These are phyloP conservation scores for Citrullus amarus DNA, from an alignment of 306 rosid species.

Conservation along the genomic window DNA sequence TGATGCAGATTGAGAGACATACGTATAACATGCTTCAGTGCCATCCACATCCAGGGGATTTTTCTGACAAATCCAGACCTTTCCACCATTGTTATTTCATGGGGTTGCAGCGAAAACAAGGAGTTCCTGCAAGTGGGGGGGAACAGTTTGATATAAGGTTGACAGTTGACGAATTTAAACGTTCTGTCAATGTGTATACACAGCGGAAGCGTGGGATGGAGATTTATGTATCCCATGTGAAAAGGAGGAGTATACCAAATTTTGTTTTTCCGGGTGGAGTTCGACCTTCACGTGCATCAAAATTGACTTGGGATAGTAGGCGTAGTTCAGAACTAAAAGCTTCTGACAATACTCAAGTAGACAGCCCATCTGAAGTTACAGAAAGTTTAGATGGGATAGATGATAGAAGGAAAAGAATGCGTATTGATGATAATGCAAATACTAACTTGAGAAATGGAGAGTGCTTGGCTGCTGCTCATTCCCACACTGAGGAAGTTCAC, in stretches of 20 bases:
- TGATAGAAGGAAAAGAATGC: constrained; percentile 53
- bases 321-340: constrained; percentile 44
- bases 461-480: constrained; percentile 18
- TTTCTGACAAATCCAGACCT: constrained; percentile 64
- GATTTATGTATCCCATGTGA: constrained; percentile 67
- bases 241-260: constrained; percentile 56
- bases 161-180: constrained; percentile 72
- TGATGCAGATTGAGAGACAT: constrained; percentile 69
- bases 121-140: constrained; percentile 52
- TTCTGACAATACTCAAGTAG: constrained; percentile 36
- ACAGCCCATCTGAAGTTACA: constrained; percentile 32
- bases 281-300: constrained; percentile 49
- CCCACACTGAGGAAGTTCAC: constrained; percentile 25
- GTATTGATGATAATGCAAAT: constrained; percentile 36
- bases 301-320: constrained; percentile 42
- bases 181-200: constrained; percentile 43
- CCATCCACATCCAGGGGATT: constrained; percentile 92
- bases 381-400: constrained; percentile 28
- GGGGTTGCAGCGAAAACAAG: constrained; percentile 92
- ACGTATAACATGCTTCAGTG: constrained; percentile 76
- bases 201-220: constrained; percentile 66
- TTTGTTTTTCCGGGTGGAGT: constrained; percentile 74
- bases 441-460: constrained; percentile 27
- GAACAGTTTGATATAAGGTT: constrained; percentile 69
- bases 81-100: constrained; percentile 72